Evolutionary conservation across 177 flowering plant genomes (phyloP), one percentile per base, ranked within the genome.

Genomic region (Vitis hybrid): DNA sequence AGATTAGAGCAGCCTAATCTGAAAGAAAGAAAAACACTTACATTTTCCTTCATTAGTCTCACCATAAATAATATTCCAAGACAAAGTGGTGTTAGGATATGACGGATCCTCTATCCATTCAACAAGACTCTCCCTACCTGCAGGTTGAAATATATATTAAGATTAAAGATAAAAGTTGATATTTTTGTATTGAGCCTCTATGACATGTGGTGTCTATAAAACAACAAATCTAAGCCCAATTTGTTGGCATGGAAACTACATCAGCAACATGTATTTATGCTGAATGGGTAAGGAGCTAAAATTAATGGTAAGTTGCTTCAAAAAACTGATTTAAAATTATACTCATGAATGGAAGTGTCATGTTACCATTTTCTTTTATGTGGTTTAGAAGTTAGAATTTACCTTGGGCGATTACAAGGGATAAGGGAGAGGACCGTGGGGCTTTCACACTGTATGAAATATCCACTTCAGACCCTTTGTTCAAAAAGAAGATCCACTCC

Each of bases 41-140:
- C 22, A 22, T 22, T 29, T 10, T 19, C 15, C 16, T 7, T 59
- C 22, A 26, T 69, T 14, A 69, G 57, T 50, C 63, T 54, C 80
- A 93, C 98, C 98, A 62, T 86, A 55, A 71, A 93, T 85, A n/a
- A 78, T 71, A 67, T 86, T 86, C 97, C 97, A 91, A 59, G 88
- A 88, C 71, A 88, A 75, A 56, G 93, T 88, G 63, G 78, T 68
- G 76, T 86, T 88, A 52, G 93, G 94, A 78, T 84, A 85, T 52
- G 88, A 79, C 54, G 93, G 97, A 66, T 88, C 83, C 58, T 87
- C 82, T 61, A 82, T 75, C 98, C 97, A 93, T 68, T 85, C 80
- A 60, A 66, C 69, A 29, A 93, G 79, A 74, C 81, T 87, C 74
- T 88, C 92, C 75, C 68, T 78, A 34, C 95, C 98, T 93, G 90